Conservation (phyloP, 352 stramenopile genomes). For the Phytopythium helicoides region DNA sequence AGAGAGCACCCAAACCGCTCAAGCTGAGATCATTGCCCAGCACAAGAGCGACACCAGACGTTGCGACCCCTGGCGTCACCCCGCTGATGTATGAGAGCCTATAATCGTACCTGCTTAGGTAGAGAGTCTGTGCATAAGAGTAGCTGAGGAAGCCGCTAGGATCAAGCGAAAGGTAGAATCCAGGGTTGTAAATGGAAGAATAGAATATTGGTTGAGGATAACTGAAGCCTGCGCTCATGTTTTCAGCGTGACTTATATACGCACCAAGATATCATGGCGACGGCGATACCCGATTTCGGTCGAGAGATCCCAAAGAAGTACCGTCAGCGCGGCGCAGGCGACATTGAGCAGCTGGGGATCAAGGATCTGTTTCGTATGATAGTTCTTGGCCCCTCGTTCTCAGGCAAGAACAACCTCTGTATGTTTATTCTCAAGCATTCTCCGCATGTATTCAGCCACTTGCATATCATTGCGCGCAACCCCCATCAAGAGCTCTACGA, state of each 20-base stretch:
- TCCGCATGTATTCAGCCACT: slow-evolving; percentile 17
- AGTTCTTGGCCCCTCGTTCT: slow-evolving; percentile 8
- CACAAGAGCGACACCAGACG: too few relatives aligned
- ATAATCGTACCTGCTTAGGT: too few relatives aligned
- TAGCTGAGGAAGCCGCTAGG: neutral
- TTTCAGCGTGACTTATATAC: neutral
- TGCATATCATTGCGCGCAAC: slow-evolving; percentile 20
- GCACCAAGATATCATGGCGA: slow-evolving; percentile 6
- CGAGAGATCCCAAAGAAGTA: slow-evolving; percentile 13
- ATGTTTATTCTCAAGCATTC: slow-evolving; percentile 22
- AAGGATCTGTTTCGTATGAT: slow-evolving; percentile 17
- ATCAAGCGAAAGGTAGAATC: slow-evolving; percentile 3
- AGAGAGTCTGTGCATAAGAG: too few relatives aligned
- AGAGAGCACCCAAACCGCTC: too few relatives aligned
- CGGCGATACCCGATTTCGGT: slow-evolving; percentile 9
- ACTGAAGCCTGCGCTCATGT: slow-evolving; percentile 2
- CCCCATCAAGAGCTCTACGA: slow-evolving; percentile 17
- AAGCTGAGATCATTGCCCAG: too few relatives aligned
- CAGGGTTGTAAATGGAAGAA: neutral
- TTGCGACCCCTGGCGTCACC: too few relatives aligned
- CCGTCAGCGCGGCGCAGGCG: slow-evolving; percentile 3
- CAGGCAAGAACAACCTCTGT: slow-evolving; percentile 20
- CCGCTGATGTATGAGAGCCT: too few relatives aligned
- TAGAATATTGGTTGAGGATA: slow-evolving; percentile 2
- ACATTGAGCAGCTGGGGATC: slow-evolving; percentile 12